These are phyloP conservation scores for Tetrapisispora phaffii DNA, from an alignment of 805 yeast genomes.

Conservation along the genomic window DNA sequence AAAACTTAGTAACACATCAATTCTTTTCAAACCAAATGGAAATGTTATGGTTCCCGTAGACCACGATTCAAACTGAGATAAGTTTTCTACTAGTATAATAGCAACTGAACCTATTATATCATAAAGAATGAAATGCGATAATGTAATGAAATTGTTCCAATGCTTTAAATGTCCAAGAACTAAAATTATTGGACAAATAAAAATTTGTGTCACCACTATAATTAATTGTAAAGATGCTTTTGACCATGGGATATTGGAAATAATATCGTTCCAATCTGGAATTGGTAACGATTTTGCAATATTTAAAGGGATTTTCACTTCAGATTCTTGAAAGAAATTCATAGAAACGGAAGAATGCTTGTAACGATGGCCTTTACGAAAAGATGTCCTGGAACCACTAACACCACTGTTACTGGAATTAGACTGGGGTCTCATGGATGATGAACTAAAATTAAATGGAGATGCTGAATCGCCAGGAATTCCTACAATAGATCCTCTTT, in stretches of 20 bases:
- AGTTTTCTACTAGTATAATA: conserved; percentile 60
- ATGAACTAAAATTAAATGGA: conserved; percentile 22
- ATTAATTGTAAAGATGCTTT: conserved; percentile 47
- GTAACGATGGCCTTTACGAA: conserved; percentile 88
- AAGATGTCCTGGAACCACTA: conserved; percentile 41
- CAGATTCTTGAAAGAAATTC: conserved; percentile 92
- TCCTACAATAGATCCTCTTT: conserved; percentile 16
- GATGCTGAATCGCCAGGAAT: conserved; percentile 8
- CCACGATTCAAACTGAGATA: conserved; percentile 94
- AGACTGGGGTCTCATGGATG: conserved; percentile 9
- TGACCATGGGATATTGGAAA: conserved; percentile 44
- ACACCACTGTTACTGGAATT: conserved; percentile 9
- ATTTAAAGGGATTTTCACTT: conserved; percentile 60
- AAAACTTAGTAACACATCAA: conserved; percentile 81
- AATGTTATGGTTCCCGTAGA: conserved; percentile 65
- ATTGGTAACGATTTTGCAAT: conserved; percentile 54
- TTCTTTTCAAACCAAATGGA: conserved; percentile 90
- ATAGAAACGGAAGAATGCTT: conserved; percentile 94
- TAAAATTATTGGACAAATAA: conserved; percentile 47
- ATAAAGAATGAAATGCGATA: conserved; percentile 80
- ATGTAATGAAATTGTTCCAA: conserved; percentile 55
- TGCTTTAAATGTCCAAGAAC: conserved; percentile 47
- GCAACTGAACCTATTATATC: conserved; percentile 72
- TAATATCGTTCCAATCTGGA: conserved; percentile 46
- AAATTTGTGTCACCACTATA: conserved; percentile 52